These are phyloP conservation scores for Tuber borchii DNA, from an alignment of 495 filamentous ascomycete genomes.

Conservation along the genomic window DNA sequence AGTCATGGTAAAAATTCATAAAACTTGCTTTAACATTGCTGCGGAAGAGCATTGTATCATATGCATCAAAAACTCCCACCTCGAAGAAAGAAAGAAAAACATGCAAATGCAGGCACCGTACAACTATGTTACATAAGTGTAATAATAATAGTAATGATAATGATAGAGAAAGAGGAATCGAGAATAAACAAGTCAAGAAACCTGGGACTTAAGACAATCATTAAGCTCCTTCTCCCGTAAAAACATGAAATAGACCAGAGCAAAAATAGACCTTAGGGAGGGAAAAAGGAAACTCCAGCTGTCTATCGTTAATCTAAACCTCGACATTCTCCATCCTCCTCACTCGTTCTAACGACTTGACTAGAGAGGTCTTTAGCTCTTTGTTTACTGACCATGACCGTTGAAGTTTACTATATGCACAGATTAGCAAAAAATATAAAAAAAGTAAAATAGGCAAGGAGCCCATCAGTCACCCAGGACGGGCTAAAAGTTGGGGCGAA, in stretches of 20 bases:
- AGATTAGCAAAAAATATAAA: conserved; percentile 10
- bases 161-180: background rate
- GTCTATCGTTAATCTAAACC: conserved; percentile 13
- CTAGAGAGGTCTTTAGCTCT: conserved; percentile 32
- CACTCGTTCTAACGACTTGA: conserved; percentile 33
- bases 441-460: background rate
- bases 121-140: background rate
- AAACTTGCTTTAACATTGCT: background rate
- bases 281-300: conserved; percentile 6
- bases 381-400: conserved; percentile 35
- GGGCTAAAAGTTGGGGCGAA: conserved; percentile 15
- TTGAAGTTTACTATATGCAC: conserved; percentile 27
- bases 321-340: conserved; percentile 16
- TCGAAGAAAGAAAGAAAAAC: background rate
- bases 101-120: background rate
- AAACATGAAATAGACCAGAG: conserved; percentile 19
- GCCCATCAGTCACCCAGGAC: background rate
- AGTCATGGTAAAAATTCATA: conserved; percentile 17
- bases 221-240: conserved; percentile 15
- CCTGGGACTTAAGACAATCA: conserved; percentile 14
- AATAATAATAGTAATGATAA: background rate
- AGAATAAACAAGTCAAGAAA: background rate
- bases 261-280: background rate
- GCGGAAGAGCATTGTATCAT: background rate
- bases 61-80: background rate